Conservation (phyloP, 768 basidiomycete genomes). For the Pulveroboletus frians region DNA sequence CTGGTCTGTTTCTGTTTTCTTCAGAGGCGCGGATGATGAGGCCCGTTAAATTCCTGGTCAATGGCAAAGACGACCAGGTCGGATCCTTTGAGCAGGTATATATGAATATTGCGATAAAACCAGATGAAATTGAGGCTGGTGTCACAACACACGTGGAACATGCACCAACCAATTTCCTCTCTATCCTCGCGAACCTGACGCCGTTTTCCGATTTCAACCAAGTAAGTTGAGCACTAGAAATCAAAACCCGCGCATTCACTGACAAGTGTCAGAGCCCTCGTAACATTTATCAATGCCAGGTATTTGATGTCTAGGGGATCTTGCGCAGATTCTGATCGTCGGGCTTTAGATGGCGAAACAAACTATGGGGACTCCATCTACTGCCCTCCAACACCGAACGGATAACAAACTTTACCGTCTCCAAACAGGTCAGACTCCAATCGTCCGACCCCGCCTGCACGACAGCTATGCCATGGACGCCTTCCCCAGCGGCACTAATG, state of each 20-base stretch:
- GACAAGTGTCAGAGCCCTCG: constrained; percentile 59
- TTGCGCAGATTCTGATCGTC: constrained; percentile 4
- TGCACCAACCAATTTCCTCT: constrained; percentile 90
- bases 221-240: constrained; percentile 38
- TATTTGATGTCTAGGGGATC: constrained; percentile 25
- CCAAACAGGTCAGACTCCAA: constrained; percentile 90
- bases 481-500: constrained; percentile 98
- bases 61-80: constrained; percentile 82
- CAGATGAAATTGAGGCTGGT: constrained; percentile 72
- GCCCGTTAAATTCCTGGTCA: constrained; percentile 86
- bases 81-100: constrained; percentile 99
- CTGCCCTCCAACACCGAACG: constrained; percentile 84
- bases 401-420: constrained; percentile 98
- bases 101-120: constrained; percentile 94
- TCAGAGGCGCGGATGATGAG: constrained; percentile 93
- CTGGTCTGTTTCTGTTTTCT: constrained; percentile 90
- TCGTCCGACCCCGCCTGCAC: constrained; percentile 89
- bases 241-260: neutral
- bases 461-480: constrained; percentile 97
- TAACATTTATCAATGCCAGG: constrained; percentile 93
- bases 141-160: constrained; percentile 91
- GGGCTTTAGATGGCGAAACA: constrained; percentile 94
- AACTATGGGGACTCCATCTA: constrained; percentile 98
- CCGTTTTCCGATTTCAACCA: constrained; percentile 99
- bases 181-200: constrained; percentile 94